phyloP scores from a whole-genome alignment of 169 alveolate genomes.

The Plasmodium falciparum region DNA sequence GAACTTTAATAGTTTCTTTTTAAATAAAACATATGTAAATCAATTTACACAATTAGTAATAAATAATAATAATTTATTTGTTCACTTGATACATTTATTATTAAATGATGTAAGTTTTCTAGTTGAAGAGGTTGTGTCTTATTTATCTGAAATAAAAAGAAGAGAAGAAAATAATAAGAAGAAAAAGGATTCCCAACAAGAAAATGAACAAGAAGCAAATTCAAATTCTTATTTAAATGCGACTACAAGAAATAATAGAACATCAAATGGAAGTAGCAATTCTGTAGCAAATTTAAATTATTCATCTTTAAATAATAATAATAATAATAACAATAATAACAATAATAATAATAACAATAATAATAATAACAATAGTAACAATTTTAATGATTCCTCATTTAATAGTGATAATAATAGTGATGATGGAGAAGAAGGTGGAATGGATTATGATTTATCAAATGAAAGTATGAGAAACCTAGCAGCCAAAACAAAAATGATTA shows the following conservation, averaged over 20 bases:
- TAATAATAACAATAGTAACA: neutral
- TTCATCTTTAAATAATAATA: neutral
- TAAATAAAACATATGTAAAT: slow-evolving; percentile 79
- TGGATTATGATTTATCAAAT: slow-evolving; percentile 65
- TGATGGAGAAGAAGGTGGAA: slow-evolving; percentile 74
- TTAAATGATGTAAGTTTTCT: slow-evolving; percentile 89
- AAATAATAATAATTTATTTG: slow-evolving; percentile 85
- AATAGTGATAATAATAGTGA: slow-evolving; percentile 74
- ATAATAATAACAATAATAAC: neutral
- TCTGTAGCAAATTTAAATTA: too few species aligned
- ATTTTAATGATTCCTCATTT: slow-evolving; percentile 20
- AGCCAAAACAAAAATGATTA: slow-evolving; percentile 81
- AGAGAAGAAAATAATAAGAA: slow-evolving; percentile 80
- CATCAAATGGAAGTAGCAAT: neutral
- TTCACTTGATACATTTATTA: slow-evolving; percentile 90
- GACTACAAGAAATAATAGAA: neutral
- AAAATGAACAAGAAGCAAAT: slow-evolving; percentile 26
- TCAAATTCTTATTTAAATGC: neutral
- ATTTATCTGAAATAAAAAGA: slow-evolving; percentile 89
- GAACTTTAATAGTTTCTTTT: slow-evolving; percentile 81
- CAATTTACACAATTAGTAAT: slow-evolving; percentile 82
- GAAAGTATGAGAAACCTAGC: slow-evolving; percentile 80
- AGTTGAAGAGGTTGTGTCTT: slow-evolving; percentile 91
- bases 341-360: neutral
- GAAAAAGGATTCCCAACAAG: slow-evolving; percentile 59